Conservation (phyloP, 73 alveolate species). For the Blepharisma japonicum region DNA sequence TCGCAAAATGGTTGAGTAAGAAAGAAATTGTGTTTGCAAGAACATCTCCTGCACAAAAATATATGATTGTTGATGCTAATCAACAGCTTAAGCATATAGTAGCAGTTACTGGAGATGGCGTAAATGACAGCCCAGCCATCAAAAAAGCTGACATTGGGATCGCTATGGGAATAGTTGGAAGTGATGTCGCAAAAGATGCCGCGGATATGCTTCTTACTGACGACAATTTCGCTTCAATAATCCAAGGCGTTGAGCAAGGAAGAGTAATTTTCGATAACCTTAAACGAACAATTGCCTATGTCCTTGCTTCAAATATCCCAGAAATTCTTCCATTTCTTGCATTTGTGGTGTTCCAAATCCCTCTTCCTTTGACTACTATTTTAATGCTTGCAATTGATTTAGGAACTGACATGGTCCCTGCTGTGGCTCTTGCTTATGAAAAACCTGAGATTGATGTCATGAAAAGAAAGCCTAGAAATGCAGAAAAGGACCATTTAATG, state of each 20-base stretch:
- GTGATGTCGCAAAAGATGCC: constrained; percentile 86
- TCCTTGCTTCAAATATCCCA: constrained; percentile 72
- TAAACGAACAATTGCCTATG: constrained; percentile 69
- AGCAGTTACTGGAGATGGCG: constrained; percentile 99
- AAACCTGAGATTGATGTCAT: constrained; percentile 87
- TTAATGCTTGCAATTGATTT: constrained; percentile 70
- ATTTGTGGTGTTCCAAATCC: constrained; percentile 62
- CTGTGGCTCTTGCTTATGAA: constrained; percentile 88
- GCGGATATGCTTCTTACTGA: constrained; percentile 81
- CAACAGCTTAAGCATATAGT: constrained; percentile 84
- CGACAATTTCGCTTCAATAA: constrained; percentile 46
- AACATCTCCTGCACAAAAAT: constrained; percentile 94
- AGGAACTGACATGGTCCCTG: constrained; percentile 91
- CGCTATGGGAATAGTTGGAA: constrained; percentile 62
- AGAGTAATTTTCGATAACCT: constrained; percentile 90
- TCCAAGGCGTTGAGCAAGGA: constrained; percentile 87
- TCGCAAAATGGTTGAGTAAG: constrained; percentile 64
- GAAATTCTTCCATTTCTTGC: constrained; percentile 81
- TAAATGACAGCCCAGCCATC: constrained; percentile 99
- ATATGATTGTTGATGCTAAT: constrained; percentile 91
- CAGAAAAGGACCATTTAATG: constrained; percentile 78
- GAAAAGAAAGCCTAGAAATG: constrained; percentile 85
- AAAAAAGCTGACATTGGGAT: constrained; percentile 95
- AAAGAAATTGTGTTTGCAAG: constrained; percentile 94
- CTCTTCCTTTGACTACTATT: constrained; percentile 77